phyloP scores from a whole-genome alignment of 495 filamentous ascomycete species.

The Elaphomyces granulatus region DNA sequence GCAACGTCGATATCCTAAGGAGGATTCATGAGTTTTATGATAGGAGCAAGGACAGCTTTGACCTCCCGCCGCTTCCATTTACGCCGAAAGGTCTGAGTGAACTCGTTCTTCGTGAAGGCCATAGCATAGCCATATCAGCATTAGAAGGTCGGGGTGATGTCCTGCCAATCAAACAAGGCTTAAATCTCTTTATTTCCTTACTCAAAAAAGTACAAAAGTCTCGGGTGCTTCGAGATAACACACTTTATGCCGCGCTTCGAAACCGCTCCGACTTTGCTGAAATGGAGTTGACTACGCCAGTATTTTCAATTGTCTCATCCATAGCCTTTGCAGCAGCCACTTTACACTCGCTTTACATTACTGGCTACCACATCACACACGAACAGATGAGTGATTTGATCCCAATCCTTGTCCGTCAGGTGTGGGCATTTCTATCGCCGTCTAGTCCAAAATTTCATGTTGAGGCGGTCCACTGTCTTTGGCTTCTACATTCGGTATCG shows the following conservation, averaged over 20 bases:
- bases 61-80: constrained; percentile 41
- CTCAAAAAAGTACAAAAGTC: constrained; percentile 43
- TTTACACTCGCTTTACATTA: constrained; percentile 39
- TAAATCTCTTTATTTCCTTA: constrained; percentile 39
- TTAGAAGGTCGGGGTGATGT: constrained; percentile 14
- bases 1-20: constrained; percentile 37
- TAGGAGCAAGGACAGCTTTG: constrained; percentile 29
- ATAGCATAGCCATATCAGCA: constrained; percentile 34
- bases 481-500: constrained; percentile 62
- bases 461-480: constrained; percentile 73
- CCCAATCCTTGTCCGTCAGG: constrained; percentile 46
- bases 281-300: constrained; percentile 17
- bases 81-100: constrained; percentile 39
- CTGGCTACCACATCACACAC: constrained; percentile 35
- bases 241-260: constrained; percentile 43
- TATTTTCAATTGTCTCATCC: constrained; percentile 37
- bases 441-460: constrained; percentile 82
- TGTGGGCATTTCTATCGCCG: constrained; percentile 71
- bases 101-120: constrained; percentile 47
- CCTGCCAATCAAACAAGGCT: constrained; percentile 24
- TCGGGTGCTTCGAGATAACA: constrained; percentile 35
- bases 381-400: constrained; percentile 50
- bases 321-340: constrained; percentile 46
- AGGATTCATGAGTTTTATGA: constrained; percentile 51
- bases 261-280: constrained; percentile 12